Base-by-base conservation (phyloP, 345 rosid species). In the Murraya koenigii region DNA sequence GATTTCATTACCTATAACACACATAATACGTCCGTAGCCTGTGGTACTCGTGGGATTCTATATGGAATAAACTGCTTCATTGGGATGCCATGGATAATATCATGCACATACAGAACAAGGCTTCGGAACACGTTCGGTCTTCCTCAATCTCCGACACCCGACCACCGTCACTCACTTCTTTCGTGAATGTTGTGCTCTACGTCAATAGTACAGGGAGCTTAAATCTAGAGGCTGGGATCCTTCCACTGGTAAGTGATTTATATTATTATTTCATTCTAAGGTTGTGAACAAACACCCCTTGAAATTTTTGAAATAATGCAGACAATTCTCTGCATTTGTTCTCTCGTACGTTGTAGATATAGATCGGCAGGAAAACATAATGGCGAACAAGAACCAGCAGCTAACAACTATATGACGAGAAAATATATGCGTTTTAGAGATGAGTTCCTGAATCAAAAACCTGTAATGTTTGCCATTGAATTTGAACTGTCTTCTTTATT, bases 191-290 rank as follows among this genome's bases (percentile, higher is more conserved):
- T 91, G 97, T 75, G 94, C 97, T 63, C 92, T 93, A 74, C 89
- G 95, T 65, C 95, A 88, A 79, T 91, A 89, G 28, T 88, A 90
- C 72, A n/a, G 92, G 52, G 93, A 92, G 84, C 97, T 92, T 30
- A 77, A 86, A n/a, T 79, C 2, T 39, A 86, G 95, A 82, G 94
- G 95, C 63, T 66, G 80, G 64, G 94, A 93, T 69, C 95, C 92
- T n/a, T 41, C 93, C 58, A 61, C 89, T 41, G 94, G 97, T 88
- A 70, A 6, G 66, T 32, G 20, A 28, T 49, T 13, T 49, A 11
- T 32, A 49, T 49, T 49, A 49, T 49, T 49, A 3, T 14, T 13
- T 49, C 54, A 49, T 15, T 4, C 47, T 9, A 41, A 41, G 10
- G 14, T 41, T 10, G 47, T 10, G 47, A 41, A 14, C 47, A 5